Conservation (phyloP, 331 rosid species). For the Pyrus hybrid region DNA sequence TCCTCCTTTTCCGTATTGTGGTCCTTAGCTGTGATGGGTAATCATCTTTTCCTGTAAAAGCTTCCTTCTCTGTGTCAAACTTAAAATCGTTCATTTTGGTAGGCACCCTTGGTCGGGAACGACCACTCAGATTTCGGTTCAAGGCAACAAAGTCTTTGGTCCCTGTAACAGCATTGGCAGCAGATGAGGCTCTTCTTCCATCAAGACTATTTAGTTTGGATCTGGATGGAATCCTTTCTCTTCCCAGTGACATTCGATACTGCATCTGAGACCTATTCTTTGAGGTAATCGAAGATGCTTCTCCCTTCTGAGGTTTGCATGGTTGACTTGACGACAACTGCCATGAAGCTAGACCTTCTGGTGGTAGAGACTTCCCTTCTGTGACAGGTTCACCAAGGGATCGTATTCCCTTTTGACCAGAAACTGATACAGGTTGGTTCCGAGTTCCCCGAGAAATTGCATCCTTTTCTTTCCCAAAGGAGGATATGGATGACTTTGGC, state of each 20-base stretch:
- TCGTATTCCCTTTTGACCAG: slow-evolving; percentile 17
- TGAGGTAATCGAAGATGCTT: slow-evolving; percentile 22
- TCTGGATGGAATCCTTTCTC: slow-evolving; percentile 25
- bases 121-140: slow-evolving; percentile 45
- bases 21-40: slow-evolving; percentile 37
- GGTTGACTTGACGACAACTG: slow-evolving; percentile 19
- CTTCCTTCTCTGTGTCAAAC: slow-evolving; percentile 45
- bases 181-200: slow-evolving; percentile 41
- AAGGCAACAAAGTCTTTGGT: slow-evolving; percentile 63
- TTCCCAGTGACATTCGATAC: slow-evolving; percentile 16
- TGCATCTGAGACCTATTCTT: slow-evolving; percentile 27
- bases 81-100: slow-evolving; percentile 37
- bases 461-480: slow-evolving; percentile 31
- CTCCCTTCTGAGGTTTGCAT: slow-evolving; percentile 15
- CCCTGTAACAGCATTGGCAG: slow-evolving; percentile 30
- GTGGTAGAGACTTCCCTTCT: slow-evolving; percentile 21
- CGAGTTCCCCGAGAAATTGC: slow-evolving; percentile 23
- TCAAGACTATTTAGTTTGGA: slow-evolving; percentile 33
- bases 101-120: slow-evolving; percentile 28
- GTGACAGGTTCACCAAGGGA: slow-evolving; percentile 20
- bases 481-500: slow-evolving; percentile 7
- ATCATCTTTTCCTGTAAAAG: slow-evolving; percentile 32
- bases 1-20: slow-evolving; percentile 57
- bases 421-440: slow-evolving; percentile 19
- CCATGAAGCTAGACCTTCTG: slow-evolving; percentile 27